phyloP scores from a whole-genome alignment of 176 grass and related monocot species.

The Oryza glaberrima region DNA sequence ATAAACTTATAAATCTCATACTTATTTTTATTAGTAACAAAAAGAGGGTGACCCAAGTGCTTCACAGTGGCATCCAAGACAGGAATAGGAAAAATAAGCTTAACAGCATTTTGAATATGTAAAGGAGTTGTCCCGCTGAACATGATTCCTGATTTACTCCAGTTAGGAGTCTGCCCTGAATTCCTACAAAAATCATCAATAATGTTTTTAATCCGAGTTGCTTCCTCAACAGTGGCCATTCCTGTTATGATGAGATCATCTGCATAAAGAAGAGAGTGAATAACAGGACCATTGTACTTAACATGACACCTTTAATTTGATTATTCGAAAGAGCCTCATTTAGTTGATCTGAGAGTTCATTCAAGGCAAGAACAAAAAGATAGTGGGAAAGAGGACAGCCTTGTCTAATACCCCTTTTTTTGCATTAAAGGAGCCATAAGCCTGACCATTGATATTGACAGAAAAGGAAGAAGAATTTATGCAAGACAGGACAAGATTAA shows the following conservation, averaged over 20 bases:
- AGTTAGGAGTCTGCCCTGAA: neutral
- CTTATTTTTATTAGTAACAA: too few species aligned
- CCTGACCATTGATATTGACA: neutral
- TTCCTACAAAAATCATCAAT: neutral
- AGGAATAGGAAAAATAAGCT: too few species aligned
- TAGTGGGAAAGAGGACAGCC: neutral
- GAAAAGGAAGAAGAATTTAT: neutral
- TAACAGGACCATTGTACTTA: too few species aligned
- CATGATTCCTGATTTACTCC: neutral
- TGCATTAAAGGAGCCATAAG: neutral
- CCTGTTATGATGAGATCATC: too few species aligned
- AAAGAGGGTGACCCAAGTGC: too few species aligned
- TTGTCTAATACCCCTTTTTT: neutral
- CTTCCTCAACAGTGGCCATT: neutral
- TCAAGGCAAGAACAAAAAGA: neutral
- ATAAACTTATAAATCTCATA: too few species aligned
- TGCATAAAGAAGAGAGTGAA: too few species aligned
- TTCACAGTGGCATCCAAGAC: too few species aligned
- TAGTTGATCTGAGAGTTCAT: neutral
- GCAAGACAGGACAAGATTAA: neutral
- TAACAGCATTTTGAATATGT: too few species aligned
- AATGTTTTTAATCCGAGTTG: neutral
- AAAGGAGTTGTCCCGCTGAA: neutral
- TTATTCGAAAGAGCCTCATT: too few species aligned
- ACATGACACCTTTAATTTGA: too few species aligned